Percentiles rank a stretch among this genome's conserved stretches.
These are phyloP conservation scores for Trichoderma afroharzianum DNA, from an alignment of 2,329 filamentous ascomycete species.

Conservation along the genomic window DNA sequence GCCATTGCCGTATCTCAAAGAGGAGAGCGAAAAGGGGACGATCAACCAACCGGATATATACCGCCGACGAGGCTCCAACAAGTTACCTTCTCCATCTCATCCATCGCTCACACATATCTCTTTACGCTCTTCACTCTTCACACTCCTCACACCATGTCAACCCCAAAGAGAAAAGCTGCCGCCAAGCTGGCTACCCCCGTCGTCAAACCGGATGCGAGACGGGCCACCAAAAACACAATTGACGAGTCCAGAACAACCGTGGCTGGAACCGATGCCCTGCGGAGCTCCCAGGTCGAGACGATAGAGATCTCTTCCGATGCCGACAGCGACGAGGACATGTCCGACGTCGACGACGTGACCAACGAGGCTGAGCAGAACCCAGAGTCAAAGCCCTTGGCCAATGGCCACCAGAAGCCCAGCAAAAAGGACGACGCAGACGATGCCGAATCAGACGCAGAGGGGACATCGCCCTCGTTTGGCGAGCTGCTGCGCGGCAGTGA, in stretches of 20 bases:
- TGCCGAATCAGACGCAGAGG: constrained; percentile 45
- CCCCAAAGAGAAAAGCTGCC: constrained; percentile 58
- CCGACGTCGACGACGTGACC: constrained; percentile 42
- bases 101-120: too few relatives aligned
- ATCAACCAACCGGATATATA: background rate
- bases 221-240: constrained; percentile 47
- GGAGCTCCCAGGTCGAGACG: constrained; percentile 38
- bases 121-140: too few relatives aligned
- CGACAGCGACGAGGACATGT: constrained; percentile 45
- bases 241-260: constrained; percentile 58
- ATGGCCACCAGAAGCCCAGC: constrained; percentile 24
- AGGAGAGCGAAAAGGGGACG: background rate
- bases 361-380: constrained; percentile 19
- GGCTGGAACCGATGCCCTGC: constrained; percentile 39
- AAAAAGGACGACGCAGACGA: constrained; percentile 27
- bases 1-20: background rate
- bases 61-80: background rate
- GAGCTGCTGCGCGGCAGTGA: constrained; percentile 74
- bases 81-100: background rate
- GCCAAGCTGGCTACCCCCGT: constrained; percentile 55
- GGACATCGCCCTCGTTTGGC: constrained; percentile 70
- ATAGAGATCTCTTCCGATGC: constrained; percentile 59
- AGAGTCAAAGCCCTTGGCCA: constrained; percentile 20
- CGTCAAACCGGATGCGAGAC: constrained; percentile 51
- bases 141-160: constrained; percentile 44